Base-by-base conservation (phyloP, 2,329 filamentous ascomycete genomes). In the Calycina herbarum region DNA sequence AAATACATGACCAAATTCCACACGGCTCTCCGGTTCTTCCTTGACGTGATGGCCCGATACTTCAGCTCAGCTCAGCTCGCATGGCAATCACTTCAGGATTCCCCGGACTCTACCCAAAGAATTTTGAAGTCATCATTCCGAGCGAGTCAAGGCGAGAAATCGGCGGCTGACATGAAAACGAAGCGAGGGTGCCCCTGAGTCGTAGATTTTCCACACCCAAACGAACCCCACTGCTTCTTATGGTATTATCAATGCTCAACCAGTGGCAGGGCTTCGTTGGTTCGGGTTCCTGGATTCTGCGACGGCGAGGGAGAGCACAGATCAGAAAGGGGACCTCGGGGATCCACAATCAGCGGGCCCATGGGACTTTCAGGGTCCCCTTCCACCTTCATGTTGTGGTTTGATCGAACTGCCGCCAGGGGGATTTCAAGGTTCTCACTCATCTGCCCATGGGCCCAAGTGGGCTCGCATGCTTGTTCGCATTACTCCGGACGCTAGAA, bases 81-180 rank as follows among this genome's bases (percentile, higher is more conserved):
- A 48, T 48, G 45, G 45, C 45, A 38, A 38, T 38, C 35, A 38
- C 35, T 11, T 38, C 35, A 38, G 35, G 35, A 51, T 51, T 51
- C 45, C 45, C 45, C 45, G 45, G 45, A 51, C 45, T 51, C n/a
- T 51, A 51, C 20, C 45, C 45, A 51, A 13, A 38, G 45, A 51
- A 24, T 27, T 24, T 24, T 5, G 31, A 33, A 33, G 31, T 33
- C 45, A 24, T 51, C 45, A 24, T 24, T 51, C 45, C n/a, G 20
- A 27, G 45, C 45, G 45, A 51, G 45, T 51, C 45, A 24, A 51
- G 45, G 20, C 7, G n/a, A 51, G 20, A 15, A 5, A 20, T 20
- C n/a, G 15, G n/a, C 17, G 40, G 40, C 40, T 45, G 45, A 48
- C n/a, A 48, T 48, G 45, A 48, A 48, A 48, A 48, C 11, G 45